Evolutionary conservation across 495 filamentous ascomycete species (phyloP), one percentile per base, ranked within the genome.

Genomic region (Lophium mytilinum): DNA sequence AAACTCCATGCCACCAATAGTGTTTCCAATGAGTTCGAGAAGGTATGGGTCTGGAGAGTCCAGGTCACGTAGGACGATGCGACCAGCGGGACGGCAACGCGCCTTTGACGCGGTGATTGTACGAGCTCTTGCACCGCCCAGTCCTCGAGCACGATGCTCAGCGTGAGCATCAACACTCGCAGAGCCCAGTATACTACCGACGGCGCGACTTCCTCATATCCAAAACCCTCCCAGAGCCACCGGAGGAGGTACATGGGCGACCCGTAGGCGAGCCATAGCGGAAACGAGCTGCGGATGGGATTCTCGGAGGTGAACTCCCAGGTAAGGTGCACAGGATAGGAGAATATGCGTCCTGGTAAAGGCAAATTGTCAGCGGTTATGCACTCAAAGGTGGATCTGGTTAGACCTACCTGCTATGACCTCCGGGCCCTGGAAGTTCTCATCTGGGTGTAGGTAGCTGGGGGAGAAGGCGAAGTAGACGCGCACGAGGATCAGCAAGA

Each of bases 31-130:
- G 90, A 90, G 71, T 98, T 98, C 68, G 93, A 97, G 73, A 98
- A 97, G 36, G 94, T 97, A 75, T 98, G 93, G 41, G 88, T 95
- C 74, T 98, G 93, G 75, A 88, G 95, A 41, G 94, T 96, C 94
- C 93, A 97, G 47, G 93, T 97, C 62, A 96, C 92, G 72, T 97
- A 98, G 19, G 88, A 94, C 14, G 93, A 97, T 42, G 91, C 91
- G 50, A 95, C 83, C 48, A 97, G 73, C 34, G 90, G 75, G 39
- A 93, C 75, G 17, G 88, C 88, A 37, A 81, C 74, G 60, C 78
- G 81, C 54, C 89, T 81, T 63, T 90, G 82, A 52, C 83, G 80
- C 58, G 82, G 81, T 24, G 84, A 85, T 57, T 82, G 83, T 33
- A 95, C 80, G 47, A 96, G 77, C 65, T 98, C 94, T 75, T 95